phyloP scores from a whole-genome alignment of 345 rosid genomes.

The Anacardium occidentale region DNA sequence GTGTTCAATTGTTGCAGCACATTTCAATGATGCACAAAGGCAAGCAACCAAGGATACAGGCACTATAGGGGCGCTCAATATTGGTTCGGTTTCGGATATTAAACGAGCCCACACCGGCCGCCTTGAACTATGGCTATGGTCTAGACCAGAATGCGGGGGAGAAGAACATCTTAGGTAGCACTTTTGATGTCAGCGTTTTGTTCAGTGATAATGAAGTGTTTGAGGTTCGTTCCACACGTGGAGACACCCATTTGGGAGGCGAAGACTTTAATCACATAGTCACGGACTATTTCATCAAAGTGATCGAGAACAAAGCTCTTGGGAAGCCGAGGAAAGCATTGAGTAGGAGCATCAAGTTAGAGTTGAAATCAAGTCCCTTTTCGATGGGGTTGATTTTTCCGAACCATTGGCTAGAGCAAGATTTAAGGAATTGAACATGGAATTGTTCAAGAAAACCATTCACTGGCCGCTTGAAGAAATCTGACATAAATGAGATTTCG shows the following conservation, averaged over 20 bases:
- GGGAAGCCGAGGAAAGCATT: slow-evolving; percentile 48
- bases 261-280: slow-evolving; percentile 29
- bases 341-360: slow-evolving; percentile 46
- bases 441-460: slow-evolving; percentile 48
- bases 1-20: slow-evolving; percentile 17
- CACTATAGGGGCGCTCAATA: slow-evolving; percentile 32
- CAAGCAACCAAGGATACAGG: slow-evolving; percentile 26
- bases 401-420: slow-evolving; percentile 33
- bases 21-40: slow-evolving; percentile 30
- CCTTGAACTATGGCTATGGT: slow-evolving; percentile 51
- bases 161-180: slow-evolving; percentile 28
- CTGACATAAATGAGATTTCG: slow-evolving; percentile 43
- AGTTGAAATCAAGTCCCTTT: neutral
- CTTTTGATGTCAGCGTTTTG: neutral
- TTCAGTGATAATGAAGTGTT: neutral
- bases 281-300: slow-evolving; percentile 47
- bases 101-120: slow-evolving; percentile 52
- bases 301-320: slow-evolving; percentile 43
- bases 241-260: slow-evolving; percentile 42
- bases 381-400: slow-evolving; percentile 53
- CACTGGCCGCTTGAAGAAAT: slow-evolving; percentile 33
- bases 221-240: slow-evolving; percentile 44
- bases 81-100: slow-evolving; percentile 43
- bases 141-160: slow-evolving; percentile 40
- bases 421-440: neutral